A percentile compares a stretch with the other conserved stretches of the same genome.
These are phyloP conservation scores for Tylopilus rubrobrunneus DNA, from an alignment of 768 basidiomycete species.

Conservation along the genomic window DNA sequence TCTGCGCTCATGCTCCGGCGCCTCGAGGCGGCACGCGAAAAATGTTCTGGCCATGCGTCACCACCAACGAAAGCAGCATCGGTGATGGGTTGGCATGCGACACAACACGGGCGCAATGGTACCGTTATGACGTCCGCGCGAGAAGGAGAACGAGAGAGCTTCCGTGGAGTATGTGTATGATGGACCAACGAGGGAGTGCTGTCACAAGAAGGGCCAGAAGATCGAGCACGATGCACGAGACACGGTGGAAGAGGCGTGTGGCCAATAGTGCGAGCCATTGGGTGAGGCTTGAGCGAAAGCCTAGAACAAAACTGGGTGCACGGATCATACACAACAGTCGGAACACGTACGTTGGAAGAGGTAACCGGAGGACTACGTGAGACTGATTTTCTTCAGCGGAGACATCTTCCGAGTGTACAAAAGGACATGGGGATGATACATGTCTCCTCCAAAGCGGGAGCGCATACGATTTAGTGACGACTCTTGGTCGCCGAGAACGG, in stretches of 20 bases:
- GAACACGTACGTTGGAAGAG: conserved; percentile 53
- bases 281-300: conserved; percentile 40
- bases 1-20: conserved; percentile 45
- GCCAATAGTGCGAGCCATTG: conserved; percentile 35
- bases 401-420: conserved; percentile 20
- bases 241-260: conserved; percentile 47
- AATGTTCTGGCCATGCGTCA: conserved; percentile 59
- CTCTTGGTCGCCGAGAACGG: too few relatives aligned
- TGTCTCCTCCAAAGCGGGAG: conserved; percentile 63
- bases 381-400: conserved; percentile 36
- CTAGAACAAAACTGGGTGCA: conserved; percentile 24
- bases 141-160: conserved; percentile 31
- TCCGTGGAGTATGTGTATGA: conserved; percentile 18
- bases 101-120: conserved; percentile 70
- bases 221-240: conserved; percentile 46
- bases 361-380: conserved; percentile 53
- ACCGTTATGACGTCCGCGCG: conserved; percentile 46
- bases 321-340: background rate
- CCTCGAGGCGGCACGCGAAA: conserved; percentile 57
- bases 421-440: conserved; percentile 11
- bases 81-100: conserved; percentile 54
- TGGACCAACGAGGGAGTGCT: conserved; percentile 1
- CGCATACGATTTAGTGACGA: conserved; percentile 22
- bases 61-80: conserved; percentile 55
- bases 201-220: conserved; percentile 1